Percentiles rank a stretch among this genome's conserved stretches.
phyloP scores from a whole-genome alignment of 495 filamentous ascomycete species.

The Penicillium turbatum region DNA sequence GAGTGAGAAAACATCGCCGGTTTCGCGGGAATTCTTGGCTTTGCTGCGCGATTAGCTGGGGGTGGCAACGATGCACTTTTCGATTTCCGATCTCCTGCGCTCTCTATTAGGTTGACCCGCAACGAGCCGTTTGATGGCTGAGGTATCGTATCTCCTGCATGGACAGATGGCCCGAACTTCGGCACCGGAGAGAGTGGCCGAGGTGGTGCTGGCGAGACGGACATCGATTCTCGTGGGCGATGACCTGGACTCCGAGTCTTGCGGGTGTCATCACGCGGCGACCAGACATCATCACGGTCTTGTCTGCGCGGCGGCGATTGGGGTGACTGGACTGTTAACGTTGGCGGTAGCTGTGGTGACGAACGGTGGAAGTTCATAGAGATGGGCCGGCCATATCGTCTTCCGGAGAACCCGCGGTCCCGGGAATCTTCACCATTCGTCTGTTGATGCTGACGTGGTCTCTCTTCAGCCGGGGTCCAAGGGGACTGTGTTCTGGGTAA shows the following conservation, averaged over 20 bases:
- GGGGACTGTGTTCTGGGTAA: constrained; percentile 46
- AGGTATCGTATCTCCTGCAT: constrained; percentile 48
- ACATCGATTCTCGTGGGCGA: constrained; percentile 28
- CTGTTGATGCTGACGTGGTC: constrained; percentile 19
- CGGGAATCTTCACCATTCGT: constrained; percentile 28
- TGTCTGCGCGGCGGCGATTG: constrained; percentile 60
- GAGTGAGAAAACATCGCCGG: constrained; percentile 35
- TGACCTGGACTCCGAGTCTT: constrained; percentile 25
- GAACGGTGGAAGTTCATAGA: constrained; percentile 51
- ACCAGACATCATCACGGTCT: constrained; percentile 8
- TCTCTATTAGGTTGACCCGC: constrained; percentile 21
- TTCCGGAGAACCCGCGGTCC: constrained; percentile 27
- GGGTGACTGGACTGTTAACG: constrained; percentile 69
- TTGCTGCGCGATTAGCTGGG: constrained; percentile 74
- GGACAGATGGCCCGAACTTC: constrained; percentile 46
- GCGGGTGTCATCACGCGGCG: constrained; percentile 23
- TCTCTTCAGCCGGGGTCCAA: constrained; percentile 34
- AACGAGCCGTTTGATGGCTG: constrained; percentile 46
- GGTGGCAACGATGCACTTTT: constrained; percentile 55
- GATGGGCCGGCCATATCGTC: constrained; percentile 38
- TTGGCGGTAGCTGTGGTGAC: constrained; percentile 60
- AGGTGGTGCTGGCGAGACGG: constrained; percentile 41
- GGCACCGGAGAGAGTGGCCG: constrained; percentile 41
- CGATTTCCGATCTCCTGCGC: constrained; percentile 28
- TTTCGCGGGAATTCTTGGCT: constrained; percentile 64